A percentile compares a stretch with the other conserved stretches of the same genome.
Evolutionary conservation across 768 basidiomycete species (phyloP).

Genomic region (Mycena albidolilacea): DNA sequence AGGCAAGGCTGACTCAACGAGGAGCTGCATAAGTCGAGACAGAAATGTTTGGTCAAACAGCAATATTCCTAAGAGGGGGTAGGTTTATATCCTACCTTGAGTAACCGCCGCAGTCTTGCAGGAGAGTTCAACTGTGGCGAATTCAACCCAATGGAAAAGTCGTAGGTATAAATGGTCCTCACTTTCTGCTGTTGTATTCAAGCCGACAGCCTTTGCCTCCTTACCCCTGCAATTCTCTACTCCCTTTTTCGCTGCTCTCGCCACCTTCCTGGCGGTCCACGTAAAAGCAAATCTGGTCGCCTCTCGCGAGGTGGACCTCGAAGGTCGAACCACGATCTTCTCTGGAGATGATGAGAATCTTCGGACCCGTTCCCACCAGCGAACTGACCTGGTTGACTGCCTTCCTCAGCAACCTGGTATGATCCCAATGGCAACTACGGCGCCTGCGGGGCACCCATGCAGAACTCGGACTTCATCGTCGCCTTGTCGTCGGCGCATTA

Average conservation of each 20-base stretch:
- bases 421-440: background rate
- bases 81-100: no score
- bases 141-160: background rate
- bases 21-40: no score
- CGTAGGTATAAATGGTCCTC: background rate
- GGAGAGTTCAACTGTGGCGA: no score
- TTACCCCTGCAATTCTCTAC: background rate
- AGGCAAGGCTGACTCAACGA: no score
- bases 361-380: background rate
- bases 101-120: no score
- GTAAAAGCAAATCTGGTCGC: background rate
- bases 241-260: background rate
- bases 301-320: background rate
- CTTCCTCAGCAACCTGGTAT: background rate
- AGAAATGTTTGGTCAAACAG: no score
- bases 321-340: background rate
- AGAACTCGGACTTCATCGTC: constrained; percentile 4
- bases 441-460: background rate
- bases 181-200: background rate
- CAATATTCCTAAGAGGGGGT: no score
- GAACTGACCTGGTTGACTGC: background rate
- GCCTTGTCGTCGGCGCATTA: background rate
- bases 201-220: background rate
- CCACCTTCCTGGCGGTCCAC: background rate
- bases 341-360: background rate